A percentile compares a stretch with the other conserved stretches of the same genome.
Conservation (phyloP, 2,329 filamentous ascomycete genomes). For the Penicillium sp. region DNA sequence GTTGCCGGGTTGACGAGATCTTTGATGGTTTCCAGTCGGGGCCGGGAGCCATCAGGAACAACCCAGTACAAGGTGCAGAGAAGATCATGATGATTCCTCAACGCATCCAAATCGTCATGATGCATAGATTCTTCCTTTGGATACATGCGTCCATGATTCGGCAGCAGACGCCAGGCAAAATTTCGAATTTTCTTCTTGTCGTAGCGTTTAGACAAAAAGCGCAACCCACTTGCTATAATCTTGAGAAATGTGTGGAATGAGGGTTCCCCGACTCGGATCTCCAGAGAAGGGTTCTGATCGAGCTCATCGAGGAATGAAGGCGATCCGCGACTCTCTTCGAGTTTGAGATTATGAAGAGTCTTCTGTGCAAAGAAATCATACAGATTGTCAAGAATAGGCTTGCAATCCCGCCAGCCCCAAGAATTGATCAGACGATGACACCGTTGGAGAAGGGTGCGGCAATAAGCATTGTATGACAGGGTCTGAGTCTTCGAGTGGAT, state of each 20-base stretch:
- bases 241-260: constrained; percentile 66
- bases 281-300: constrained; percentile 47
- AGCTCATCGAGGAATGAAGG: constrained; percentile 59
- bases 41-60: constrained; percentile 58
- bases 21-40: constrained; percentile 55
- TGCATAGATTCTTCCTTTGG: constrained; percentile 61
- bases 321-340: constrained; percentile 58
- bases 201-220: constrained; percentile 51
- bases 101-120: constrained; percentile 58
- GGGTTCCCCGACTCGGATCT: constrained; percentile 53
- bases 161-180: constrained; percentile 61
- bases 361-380: constrained; percentile 66
- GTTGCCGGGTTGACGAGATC: constrained; percentile 60
- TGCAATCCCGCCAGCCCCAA: constrained; percentile 64
- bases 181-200: constrained; percentile 60
- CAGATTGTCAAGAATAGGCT: constrained; percentile 55
- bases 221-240: constrained; percentile 56
- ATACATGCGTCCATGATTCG: constrained; percentile 64
- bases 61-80: constrained; percentile 64
- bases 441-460: constrained; percentile 55
- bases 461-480: constrained; percentile 59
- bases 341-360: constrained; percentile 54
- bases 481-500: constrained; percentile 44
- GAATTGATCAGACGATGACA: constrained; percentile 57
- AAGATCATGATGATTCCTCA: constrained; percentile 66